Conservation (phyloP, 2,329 filamentous ascomycete species). For the Phyllosticta ampelicida region DNA sequence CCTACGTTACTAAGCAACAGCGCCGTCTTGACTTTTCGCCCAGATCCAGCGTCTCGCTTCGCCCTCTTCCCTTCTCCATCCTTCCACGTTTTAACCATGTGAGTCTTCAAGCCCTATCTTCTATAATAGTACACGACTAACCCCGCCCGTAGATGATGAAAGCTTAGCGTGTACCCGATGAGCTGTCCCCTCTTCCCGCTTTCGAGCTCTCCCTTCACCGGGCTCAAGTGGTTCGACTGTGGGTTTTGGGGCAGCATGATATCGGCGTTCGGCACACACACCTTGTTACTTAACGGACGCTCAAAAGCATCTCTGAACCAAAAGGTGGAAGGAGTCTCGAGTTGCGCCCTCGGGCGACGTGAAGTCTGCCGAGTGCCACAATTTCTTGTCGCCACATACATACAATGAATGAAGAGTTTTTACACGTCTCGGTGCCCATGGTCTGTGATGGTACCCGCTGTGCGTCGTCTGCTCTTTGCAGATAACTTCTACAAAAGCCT, state of each 20-base stretch:
- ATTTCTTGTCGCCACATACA: not conserved
- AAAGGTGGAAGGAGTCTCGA: constrained; percentile 42
- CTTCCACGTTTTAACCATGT: constrained; percentile 99
- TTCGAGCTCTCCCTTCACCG: constrained; percentile 74
- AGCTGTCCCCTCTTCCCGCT: constrained; percentile 58
- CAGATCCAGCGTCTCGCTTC: constrained; percentile 8
- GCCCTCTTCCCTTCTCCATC: constrained; percentile 53
- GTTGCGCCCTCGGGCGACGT: not conserved
- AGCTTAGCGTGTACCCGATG: constrained; percentile 94
- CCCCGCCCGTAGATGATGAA: constrained; percentile 79
- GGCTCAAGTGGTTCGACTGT: constrained; percentile 80
- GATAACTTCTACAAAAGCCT: not conserved
- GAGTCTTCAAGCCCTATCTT: constrained; percentile 35
- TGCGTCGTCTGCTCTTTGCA: not conserved
- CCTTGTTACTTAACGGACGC: constrained; percentile 99
- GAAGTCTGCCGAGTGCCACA: not conserved
- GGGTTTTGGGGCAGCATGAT: constrained; percentile 68
- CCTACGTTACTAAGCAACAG: not conserved
- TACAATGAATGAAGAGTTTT: constrained; percentile 3
- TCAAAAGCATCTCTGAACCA: constrained; percentile 91
- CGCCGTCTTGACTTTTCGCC: not conserved
- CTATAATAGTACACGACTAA: constrained; percentile 16
- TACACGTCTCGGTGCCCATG: not conserved
- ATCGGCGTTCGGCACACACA: constrained; percentile 98
- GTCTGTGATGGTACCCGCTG: not conserved